Conservation (phyloP, 305 asterid species). For the Fraxinus dipetala region DNA sequence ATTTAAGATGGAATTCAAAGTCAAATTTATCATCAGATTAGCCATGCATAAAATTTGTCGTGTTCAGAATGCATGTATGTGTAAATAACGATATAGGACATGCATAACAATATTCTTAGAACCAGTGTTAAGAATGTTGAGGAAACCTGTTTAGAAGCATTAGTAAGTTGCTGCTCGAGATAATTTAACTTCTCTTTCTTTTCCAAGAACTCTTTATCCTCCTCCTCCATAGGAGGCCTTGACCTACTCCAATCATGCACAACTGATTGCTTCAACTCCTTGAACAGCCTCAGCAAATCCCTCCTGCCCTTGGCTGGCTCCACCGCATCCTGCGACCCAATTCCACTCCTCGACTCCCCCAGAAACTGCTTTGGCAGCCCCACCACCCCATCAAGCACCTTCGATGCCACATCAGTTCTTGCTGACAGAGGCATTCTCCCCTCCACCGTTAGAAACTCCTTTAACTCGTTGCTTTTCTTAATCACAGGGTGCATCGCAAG, state of each 20-base stretch:
- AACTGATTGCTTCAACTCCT: conserved; percentile 93
- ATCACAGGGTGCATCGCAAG: conserved; percentile 74
- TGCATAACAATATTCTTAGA: not conserved
- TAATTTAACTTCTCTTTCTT: conserved; percentile 65
- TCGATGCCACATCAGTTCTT: conserved; percentile 68
- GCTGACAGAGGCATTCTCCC: conserved; percentile 80
- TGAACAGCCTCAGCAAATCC: conserved; percentile 84
- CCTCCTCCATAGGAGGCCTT: conserved; percentile 71
- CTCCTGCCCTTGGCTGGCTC: conserved; percentile 88
- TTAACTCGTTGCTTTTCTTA: conserved; percentile 76
- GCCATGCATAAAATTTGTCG: conserved; percentile 12
- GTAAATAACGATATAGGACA: not conserved
- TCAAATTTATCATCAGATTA: not conserved
- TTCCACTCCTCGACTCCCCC: conserved; percentile 61
- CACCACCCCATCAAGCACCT: conserved; percentile 88
- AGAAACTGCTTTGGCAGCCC: conserved; percentile 81
- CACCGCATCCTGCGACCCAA: conserved; percentile 82
- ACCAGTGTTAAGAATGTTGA: not conserved
- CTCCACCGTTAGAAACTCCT: conserved; percentile 77
- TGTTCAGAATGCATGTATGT: not conserved
- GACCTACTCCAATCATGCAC: conserved; percentile 82
- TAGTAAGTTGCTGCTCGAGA: conserved; percentile 84
- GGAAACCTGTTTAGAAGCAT: conserved; percentile 74
- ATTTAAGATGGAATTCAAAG: conserved; percentile 6
- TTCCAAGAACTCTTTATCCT: conserved; percentile 63